phyloP scores from a whole-genome alignment of 495 filamentous ascomycete species.

The Pseudomonodictys pantanalensis region DNA sequence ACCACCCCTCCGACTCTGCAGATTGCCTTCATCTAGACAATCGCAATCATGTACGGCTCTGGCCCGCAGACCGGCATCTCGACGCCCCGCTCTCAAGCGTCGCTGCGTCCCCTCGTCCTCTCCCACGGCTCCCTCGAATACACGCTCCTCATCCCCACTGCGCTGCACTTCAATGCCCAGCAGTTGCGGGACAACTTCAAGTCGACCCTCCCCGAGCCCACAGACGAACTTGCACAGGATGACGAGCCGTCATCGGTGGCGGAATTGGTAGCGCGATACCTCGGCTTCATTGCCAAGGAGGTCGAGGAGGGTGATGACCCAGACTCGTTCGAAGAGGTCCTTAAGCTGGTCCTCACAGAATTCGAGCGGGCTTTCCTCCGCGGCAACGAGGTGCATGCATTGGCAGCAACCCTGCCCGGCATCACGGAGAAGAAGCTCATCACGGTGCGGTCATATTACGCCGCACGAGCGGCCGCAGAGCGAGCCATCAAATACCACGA shows the following conservation, averaged over 20 bases:
- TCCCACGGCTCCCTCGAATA: constrained; percentile 92
- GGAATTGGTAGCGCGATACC: constrained; percentile 88
- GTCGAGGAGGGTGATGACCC: constrained; percentile 89
- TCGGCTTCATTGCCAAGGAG: constrained; percentile 81
- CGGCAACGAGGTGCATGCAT: constrained; percentile 92
- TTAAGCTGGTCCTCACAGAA: constrained; percentile 86
- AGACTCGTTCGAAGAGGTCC: constrained; percentile 78
- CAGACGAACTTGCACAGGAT: constrained; percentile 94
- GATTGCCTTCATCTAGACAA: not conserved
- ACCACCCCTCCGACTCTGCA: too few relatives aligned
- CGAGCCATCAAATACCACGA: constrained; percentile 83
- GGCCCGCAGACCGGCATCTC: constrained; percentile 91
- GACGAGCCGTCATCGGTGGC: constrained; percentile 92
- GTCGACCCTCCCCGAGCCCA: constrained; percentile 78
- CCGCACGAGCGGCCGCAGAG: constrained; percentile 76
- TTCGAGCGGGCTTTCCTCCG: constrained; percentile 93
- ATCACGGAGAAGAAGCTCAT: constrained; percentile 84
- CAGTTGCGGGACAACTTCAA: constrained; percentile 85
- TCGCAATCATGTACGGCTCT: constrained; percentile 77
- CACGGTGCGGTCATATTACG: constrained; percentile 85
- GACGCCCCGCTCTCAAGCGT: constrained; percentile 84
- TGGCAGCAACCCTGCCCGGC: constrained; percentile 79
- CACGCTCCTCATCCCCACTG: constrained; percentile 89
- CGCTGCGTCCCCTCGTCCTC: constrained; percentile 82
- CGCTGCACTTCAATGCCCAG: constrained; percentile 90